Evolutionary conservation across 2,329 filamentous ascomycete species (phyloP).

Genomic region (Colletotrichum higginsianum): DNA sequence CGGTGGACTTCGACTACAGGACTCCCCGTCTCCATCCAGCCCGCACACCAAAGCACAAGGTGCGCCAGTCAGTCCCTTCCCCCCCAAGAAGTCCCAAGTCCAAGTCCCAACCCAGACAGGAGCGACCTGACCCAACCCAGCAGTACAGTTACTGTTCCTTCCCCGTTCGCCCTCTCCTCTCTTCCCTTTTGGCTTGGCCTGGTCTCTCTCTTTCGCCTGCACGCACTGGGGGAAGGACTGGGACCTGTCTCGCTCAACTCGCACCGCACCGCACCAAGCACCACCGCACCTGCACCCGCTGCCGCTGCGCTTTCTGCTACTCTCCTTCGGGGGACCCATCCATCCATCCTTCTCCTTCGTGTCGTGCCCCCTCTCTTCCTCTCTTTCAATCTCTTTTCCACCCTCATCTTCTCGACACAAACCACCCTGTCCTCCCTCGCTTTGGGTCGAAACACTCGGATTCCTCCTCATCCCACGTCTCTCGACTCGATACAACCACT

Average conservation of each 20-base stretch:
- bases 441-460: slow-evolving; percentile 36
- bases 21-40: slow-evolving; percentile 14
- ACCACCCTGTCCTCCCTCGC: slow-evolving; percentile 36
- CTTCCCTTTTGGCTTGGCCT: slow-evolving; percentile 33
- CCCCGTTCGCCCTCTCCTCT: slow-evolving; percentile 30
- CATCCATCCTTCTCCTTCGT: slow-evolving; percentile 41
- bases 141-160: slow-evolving; percentile 37
- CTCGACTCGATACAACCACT: slow-evolving; percentile 40
- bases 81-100: background rate
- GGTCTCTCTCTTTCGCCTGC: slow-evolving; percentile 35
- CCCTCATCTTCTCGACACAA: slow-evolving; percentile 35
- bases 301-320: slow-evolving; percentile 21
- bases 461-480: slow-evolving; percentile 30
- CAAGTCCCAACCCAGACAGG: slow-evolving; percentile 23
- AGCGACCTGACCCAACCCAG: slow-evolving; percentile 6
- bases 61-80: slow-evolving; percentile 28
- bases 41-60: slow-evolving; percentile 33
- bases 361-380: slow-evolving; percentile 44
- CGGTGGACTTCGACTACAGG: slow-evolving; percentile 1
- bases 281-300: slow-evolving; percentile 12
- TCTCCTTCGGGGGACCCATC: slow-evolving; percentile 39
- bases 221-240: slow-evolving; percentile 21
- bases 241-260: slow-evolving; percentile 41
- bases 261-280: slow-evolving; percentile 33
- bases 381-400: slow-evolving; percentile 43